Evolutionary conservation across 2,329 filamentous ascomycete species (phyloP).

Genomic region (Juglanconis oblonga): DNA sequence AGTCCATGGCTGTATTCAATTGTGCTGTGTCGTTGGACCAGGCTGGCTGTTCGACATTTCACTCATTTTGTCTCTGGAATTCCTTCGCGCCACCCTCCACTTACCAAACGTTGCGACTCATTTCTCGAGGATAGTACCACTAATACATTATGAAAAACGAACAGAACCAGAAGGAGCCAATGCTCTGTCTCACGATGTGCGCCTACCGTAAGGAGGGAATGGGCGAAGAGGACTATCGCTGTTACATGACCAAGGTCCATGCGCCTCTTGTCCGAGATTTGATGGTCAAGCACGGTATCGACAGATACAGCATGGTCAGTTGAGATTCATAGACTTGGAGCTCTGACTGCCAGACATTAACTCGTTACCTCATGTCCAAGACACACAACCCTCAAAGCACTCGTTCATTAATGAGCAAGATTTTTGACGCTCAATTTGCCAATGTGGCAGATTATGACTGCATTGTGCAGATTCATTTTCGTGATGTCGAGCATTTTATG

Average conservation of each 20-base stretch:
- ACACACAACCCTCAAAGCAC: conserved; percentile 38
- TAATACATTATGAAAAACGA: no score
- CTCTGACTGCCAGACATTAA: background rate
- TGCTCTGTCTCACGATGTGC: conserved; percentile 45
- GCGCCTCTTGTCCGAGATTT: conserved; percentile 45
- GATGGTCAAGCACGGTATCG: conserved; percentile 48
- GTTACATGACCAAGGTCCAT: conserved; percentile 45
- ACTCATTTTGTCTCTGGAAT: no score
- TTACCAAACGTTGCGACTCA: no score
- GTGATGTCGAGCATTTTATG: conserved; percentile 42
- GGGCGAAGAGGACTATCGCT: conserved; percentile 44
- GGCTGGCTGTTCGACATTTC: no score
- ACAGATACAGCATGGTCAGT: conserved; percentile 41
- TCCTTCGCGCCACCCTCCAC: no score
- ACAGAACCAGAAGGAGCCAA: no score
- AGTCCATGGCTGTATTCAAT: no score
- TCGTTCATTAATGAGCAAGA: conserved; percentile 35
- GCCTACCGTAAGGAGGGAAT: conserved; percentile 46
- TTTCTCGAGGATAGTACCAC: no score
- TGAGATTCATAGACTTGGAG: background rate
- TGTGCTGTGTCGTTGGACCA: no score
- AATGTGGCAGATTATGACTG: conserved; percentile 49
- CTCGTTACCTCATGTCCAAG: conserved; percentile 23
- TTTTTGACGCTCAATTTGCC: conserved; percentile 44
- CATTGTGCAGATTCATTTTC: conserved; percentile 47